Evolutionary conservation across 345 rosid genomes (phyloP).

Genomic region (Erodium maritimum): DNA sequence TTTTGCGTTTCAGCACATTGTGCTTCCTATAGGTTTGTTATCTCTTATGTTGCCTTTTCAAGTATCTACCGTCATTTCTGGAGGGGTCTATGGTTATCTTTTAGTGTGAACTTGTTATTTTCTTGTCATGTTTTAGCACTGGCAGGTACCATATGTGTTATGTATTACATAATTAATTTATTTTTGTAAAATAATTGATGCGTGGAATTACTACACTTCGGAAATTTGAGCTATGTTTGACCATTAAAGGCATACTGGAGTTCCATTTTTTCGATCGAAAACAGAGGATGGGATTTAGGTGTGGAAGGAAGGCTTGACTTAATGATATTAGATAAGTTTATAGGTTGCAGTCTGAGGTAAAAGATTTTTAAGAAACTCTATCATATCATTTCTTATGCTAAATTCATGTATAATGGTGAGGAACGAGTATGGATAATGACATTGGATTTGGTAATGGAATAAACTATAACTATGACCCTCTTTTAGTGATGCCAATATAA

Average conservation of each 20-base stretch:
- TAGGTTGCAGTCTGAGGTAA: too few species aligned
- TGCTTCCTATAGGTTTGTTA: conserved; percentile 78
- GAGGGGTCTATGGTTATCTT: conserved; percentile 2
- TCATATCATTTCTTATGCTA: too few species aligned
- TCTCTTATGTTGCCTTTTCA: conserved; percentile 7
- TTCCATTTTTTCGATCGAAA: too few species aligned
- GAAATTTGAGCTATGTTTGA: background rate
- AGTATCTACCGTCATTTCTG: background rate
- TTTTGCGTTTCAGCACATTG: conserved; percentile 79
- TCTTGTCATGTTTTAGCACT: background rate
- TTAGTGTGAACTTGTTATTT: conserved; percentile 3
- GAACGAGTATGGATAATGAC: too few species aligned
- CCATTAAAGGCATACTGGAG: background rate
- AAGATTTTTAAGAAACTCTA: too few species aligned
- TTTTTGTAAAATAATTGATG: background rate
- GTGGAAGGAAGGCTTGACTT: too few species aligned
- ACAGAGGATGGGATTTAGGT: too few species aligned
- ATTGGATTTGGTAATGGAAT: too few species aligned
- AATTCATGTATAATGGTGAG: too few species aligned
- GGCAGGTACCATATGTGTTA: background rate
- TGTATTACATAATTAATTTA: background rate
- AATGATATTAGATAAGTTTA: background rate
- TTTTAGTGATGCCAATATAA: too few species aligned
- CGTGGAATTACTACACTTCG: background rate
- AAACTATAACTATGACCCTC: too few species aligned